These are phyloP conservation scores for Nicotiana tabacum DNA, from an alignment of 257 asterid genomes.

Conservation along the genomic window DNA sequence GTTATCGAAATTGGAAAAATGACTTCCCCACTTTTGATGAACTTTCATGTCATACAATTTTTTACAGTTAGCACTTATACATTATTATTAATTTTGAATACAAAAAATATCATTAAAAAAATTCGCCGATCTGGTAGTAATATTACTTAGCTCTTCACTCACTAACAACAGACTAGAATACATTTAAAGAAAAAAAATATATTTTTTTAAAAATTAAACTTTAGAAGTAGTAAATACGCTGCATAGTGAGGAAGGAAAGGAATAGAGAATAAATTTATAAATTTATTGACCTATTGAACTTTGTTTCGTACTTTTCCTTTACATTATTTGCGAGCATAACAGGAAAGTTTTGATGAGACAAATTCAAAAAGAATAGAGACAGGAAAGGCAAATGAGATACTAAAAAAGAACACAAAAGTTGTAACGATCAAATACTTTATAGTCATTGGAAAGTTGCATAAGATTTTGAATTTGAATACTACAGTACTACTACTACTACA, in stretches of 20 bases:
- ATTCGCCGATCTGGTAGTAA: no score
- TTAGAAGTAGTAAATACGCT: no score
- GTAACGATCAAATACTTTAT: constrained; percentile 11
- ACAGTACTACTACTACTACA: not conserved
- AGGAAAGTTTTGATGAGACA: not conserved
- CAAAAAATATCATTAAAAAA: no score
- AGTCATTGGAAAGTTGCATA: not conserved
- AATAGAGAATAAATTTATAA: not conserved
- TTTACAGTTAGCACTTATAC: no score
- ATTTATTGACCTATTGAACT: not conserved
- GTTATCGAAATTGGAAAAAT: no score
- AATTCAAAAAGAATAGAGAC: not conserved
- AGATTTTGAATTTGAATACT: constrained; percentile 7
- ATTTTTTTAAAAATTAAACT: no score
- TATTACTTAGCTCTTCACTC: no score
- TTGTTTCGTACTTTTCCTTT: not conserved
- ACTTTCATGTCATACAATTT: no score
- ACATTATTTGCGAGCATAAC: not conserved
- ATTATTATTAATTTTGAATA: no score
- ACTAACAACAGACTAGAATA: no score
- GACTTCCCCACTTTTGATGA: no score
- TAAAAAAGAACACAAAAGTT: not conserved
- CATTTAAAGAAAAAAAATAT: no score
- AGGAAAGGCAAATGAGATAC: not conserved
- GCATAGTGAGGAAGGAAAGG: not conserved